phyloP scores from a whole-genome alignment of 2,329 filamentous ascomycete species.

The Ophiostoma fasciatum region DNA sequence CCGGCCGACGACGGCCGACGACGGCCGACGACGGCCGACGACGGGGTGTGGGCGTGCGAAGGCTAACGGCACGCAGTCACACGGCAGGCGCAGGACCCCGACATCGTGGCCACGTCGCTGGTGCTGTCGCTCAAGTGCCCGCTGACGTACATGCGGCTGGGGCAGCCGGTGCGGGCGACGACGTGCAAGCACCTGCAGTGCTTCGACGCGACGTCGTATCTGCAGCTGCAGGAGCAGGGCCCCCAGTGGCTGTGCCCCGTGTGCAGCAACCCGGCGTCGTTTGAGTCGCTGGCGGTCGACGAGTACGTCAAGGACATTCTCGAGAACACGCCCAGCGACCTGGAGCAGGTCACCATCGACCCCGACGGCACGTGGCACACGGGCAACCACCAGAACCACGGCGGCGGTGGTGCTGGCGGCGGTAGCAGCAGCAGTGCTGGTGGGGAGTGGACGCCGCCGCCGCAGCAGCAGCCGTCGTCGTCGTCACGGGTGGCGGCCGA shows the following conservation, averaged over 20 bases:
- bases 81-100: conserved; percentile 67
- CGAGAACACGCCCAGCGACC: conserved; percentile 49
- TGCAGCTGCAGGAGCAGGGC: conserved; percentile 88
- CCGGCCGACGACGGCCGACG: too few relatives aligned
- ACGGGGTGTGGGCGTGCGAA: too few relatives aligned
- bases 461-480: too few relatives aligned
- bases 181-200: conserved; percentile 84
- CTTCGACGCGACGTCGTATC: conserved; percentile 83
- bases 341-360: conserved; percentile 82
- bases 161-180: conserved; percentile 62
- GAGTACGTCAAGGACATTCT: conserved; percentile 88
- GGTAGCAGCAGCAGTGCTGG: too few relatives aligned
- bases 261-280: conserved; percentile 71
- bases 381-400: conserved; percentile 14
- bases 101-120: conserved; percentile 78
- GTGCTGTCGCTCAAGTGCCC: conserved; percentile 89
- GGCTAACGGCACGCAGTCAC: conserved; percentile 41
- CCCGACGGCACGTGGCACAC: conserved; percentile 64
- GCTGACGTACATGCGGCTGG: conserved; percentile 70
- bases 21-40: too few relatives aligned
- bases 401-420: conserved; percentile 19
- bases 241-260: conserved; percentile 95
- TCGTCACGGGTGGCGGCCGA: too few relatives aligned
- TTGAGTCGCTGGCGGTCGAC: conserved; percentile 72
- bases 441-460: too few relatives aligned